Evolutionary conservation across 768 basidiomycete species (phyloP).

Genomic region (Pleurotus pulmonarius): DNA sequence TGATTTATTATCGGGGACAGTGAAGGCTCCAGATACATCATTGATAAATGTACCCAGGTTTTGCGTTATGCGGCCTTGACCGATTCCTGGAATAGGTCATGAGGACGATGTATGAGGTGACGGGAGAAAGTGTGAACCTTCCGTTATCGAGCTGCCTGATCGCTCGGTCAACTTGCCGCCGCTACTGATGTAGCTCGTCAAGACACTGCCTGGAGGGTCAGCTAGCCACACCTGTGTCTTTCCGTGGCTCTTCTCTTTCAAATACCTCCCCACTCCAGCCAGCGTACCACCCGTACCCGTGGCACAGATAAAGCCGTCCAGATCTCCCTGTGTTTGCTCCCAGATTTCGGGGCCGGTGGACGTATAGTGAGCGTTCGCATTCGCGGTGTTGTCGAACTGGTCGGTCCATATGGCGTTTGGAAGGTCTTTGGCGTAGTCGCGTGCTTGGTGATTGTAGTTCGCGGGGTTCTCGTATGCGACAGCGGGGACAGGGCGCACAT

Average conservation of each 20-base stretch:
- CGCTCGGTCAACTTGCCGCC: slow-evolving; percentile 78
- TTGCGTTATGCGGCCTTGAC: slow-evolving; percentile 92
- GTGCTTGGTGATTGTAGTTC: slow-evolving; percentile 98
- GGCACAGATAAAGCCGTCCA: slow-evolving; percentile 91
- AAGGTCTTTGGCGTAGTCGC: slow-evolving; percentile 71
- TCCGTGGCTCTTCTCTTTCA: slow-evolving; percentile 79
- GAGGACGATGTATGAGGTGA: not conserved
- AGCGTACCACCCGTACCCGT: slow-evolving; percentile 97
- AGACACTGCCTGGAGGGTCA: slow-evolving; percentile 93
- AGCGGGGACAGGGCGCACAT: slow-evolving; percentile 93
- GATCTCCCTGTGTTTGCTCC: slow-evolving; percentile 73
- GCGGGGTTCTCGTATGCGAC: slow-evolving; percentile 92
- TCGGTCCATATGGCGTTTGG: slow-evolving; percentile 93
- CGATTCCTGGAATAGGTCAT: slow-evolving; percentile 63
- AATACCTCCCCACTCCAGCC: slow-evolving; percentile 79
- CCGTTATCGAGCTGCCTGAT: slow-evolving; percentile 85
- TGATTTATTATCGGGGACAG: slow-evolving; percentile 83
- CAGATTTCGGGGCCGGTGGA: slow-evolving; percentile 97
- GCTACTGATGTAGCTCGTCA: slow-evolving; percentile 77
- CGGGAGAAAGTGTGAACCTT: slow-evolving; percentile 48
- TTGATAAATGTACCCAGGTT: slow-evolving; percentile 84
- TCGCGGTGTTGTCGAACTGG: slow-evolving; percentile 97
- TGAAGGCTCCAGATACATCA: slow-evolving; percentile 77
- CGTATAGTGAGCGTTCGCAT: slow-evolving; percentile 81
- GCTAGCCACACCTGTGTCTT: slow-evolving; percentile 91